phyloP scores from a whole-genome alignment of 2,329 filamentous ascomycete species.

The Colletotrichum tropicicola region DNA sequence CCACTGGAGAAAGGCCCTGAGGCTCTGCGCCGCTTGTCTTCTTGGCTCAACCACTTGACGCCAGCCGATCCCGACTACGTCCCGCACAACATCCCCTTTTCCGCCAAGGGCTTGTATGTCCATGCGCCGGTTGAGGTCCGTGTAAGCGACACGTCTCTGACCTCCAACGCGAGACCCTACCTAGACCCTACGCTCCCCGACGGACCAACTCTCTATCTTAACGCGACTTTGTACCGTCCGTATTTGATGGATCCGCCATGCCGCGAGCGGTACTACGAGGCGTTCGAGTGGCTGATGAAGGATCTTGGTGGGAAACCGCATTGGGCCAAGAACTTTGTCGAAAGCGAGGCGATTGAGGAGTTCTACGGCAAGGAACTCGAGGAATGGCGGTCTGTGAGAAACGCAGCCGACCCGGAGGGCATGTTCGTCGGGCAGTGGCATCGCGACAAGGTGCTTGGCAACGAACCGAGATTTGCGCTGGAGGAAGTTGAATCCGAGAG shows the following conservation, averaged over 20 bases:
- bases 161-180: constrained; percentile 47
- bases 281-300: constrained; percentile 90
- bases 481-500: constrained; percentile 45
- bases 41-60: constrained; percentile 77
- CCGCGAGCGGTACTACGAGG: constrained; percentile 81
- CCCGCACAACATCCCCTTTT: constrained; percentile 78
- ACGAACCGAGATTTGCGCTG: constrained; percentile 42
- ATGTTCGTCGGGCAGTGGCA: constrained; percentile 96
- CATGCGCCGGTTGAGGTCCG: constrained; percentile 95
- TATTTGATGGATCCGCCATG: constrained; percentile 83
- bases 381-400: constrained; percentile 73
- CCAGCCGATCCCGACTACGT: constrained; percentile 73
- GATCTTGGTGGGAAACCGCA: constrained; percentile 85
- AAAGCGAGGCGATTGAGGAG: constrained; percentile 64
- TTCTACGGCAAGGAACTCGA: constrained; percentile 76
- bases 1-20: constrained; percentile 88
- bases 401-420: constrained; percentile 79
- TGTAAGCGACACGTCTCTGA: constrained; percentile 73
- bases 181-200: constrained; percentile 76
- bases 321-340: constrained; percentile 91
- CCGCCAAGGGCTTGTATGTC: constrained; percentile 80
- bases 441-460: constrained; percentile 68
- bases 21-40: constrained; percentile 81
- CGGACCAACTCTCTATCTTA: constrained; percentile 85
- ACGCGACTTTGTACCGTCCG: constrained; percentile 88